These are phyloP conservation scores for Alternaria hordeiaustralica DNA, from an alignment of 2,329 filamentous ascomycete species.

Conservation along the genomic window DNA sequence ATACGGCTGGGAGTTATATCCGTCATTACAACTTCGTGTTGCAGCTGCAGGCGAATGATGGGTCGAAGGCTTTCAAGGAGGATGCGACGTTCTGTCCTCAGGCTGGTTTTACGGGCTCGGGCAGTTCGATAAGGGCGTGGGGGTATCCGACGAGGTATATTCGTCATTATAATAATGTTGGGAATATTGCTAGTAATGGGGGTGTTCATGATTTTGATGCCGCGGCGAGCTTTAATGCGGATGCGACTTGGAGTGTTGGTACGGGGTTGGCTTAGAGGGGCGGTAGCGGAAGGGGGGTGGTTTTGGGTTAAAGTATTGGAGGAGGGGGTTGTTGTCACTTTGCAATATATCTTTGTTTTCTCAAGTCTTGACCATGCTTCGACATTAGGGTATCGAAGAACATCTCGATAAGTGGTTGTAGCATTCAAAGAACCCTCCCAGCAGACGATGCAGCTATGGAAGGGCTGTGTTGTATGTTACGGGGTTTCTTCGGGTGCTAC, in stretches of 20 bases:
- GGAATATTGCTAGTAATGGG: conserved; percentile 61
- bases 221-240: conserved; percentile 58
- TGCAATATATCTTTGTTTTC: too few relatives aligned
- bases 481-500: neutral
- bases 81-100: conserved; percentile 69
- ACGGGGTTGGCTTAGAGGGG: conserved; percentile 12
- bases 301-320: neutral
- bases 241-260: conserved; percentile 56
- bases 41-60: conserved; percentile 58
- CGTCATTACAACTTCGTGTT: conserved; percentile 64
- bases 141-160: conserved; percentile 66
- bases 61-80: conserved; percentile 63
- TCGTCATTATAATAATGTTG: conserved; percentile 59
- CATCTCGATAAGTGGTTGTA: neutral
- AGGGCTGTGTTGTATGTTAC: neutral
- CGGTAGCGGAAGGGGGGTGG: neutral
- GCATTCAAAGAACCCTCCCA: neutral
- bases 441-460: too few relatives aligned
- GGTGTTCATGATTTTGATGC: conserved; percentile 63
- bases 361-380: too few relatives aligned
- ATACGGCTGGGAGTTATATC: conserved; percentile 65
- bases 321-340: neutral
- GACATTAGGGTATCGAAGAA: neutral
- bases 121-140: conserved; percentile 64
- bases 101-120: conserved; percentile 58